Evolutionary conservation across 805 yeast genomes (phyloP).

Genomic region (Wickerhamiella australiensis): DNA sequence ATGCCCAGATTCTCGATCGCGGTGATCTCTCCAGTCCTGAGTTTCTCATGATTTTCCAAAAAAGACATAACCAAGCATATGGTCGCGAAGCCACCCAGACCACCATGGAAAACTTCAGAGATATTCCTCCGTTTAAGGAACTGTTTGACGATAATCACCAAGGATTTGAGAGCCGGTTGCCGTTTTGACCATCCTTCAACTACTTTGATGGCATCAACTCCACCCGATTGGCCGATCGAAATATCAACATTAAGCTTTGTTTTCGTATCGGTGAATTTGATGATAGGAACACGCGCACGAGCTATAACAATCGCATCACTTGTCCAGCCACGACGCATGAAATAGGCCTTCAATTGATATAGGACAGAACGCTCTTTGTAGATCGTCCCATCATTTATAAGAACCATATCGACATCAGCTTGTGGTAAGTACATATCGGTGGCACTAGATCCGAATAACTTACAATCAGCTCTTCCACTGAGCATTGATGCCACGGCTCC

Average conservation of each 20-base stretch:
- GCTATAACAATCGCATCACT: slow-evolving; percentile 69
- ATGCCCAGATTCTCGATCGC: slow-evolving; percentile 73
- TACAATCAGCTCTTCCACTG: slow-evolving; percentile 58
- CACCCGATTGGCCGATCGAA: slow-evolving; percentile 76
- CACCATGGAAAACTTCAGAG: slow-evolving; percentile 85
- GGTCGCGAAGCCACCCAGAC: slow-evolving; percentile 89
- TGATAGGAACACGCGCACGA: slow-evolving; percentile 85
- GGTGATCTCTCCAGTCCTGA: slow-evolving; percentile 52
- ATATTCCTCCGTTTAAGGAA: slow-evolving; percentile 65
- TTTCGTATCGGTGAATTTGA: slow-evolving; percentile 68
- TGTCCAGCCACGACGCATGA: slow-evolving; percentile 45
- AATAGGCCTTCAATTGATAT: slow-evolving; percentile 58
- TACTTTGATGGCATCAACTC: slow-evolving; percentile 60
- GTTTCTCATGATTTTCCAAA: slow-evolving; percentile 63
- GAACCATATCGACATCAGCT: slow-evolving; percentile 91
- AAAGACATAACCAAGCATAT: slow-evolving; percentile 76
- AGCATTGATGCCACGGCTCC: slow-evolving; percentile 44
- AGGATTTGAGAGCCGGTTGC: slow-evolving; percentile 70
- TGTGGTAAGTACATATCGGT: slow-evolving; percentile 90
- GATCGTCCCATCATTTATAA: slow-evolving; percentile 45
- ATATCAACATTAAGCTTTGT: slow-evolving; percentile 72
- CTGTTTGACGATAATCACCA: slow-evolving; percentile 73
- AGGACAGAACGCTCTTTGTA: slow-evolving; percentile 42
- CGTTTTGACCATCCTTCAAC: slow-evolving; percentile 62
- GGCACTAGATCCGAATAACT: slow-evolving; percentile 89